Evolutionary conservation across 257 asterid genomes (phyloP).

Genomic region (Perilla frutescens): DNA sequence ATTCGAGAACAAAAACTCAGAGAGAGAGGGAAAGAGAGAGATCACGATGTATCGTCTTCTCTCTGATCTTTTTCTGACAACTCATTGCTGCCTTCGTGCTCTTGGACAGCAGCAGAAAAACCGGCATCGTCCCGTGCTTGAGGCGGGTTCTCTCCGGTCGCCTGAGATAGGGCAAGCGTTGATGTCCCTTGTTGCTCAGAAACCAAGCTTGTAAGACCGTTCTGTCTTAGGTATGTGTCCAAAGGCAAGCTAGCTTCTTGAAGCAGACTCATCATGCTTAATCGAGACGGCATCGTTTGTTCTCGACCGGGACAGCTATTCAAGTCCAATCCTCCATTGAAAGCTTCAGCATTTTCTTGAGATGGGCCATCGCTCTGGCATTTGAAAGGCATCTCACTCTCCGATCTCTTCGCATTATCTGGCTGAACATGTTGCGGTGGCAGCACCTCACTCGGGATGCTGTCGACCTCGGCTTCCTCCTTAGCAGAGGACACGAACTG

Average conservation of each 20-base stretch:
- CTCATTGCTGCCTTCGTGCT: constrained; percentile 50
- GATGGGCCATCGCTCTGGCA: constrained; percentile 46
- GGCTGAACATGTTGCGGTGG: constrained; percentile 32
- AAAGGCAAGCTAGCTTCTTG: constrained; percentile 88
- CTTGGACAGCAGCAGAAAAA: constrained; percentile 43
- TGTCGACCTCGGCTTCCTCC: constrained; percentile 76
- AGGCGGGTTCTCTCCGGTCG: constrained; percentile 43
- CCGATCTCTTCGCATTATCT: constrained; percentile 47
- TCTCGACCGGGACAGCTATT: constrained; percentile 69
- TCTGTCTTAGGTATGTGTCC: constrained; percentile 78
- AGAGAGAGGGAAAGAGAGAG: not conserved
- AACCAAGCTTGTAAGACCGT: constrained; percentile 83
- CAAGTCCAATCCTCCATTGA: constrained; percentile 65
- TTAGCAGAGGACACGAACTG: constrained; percentile 52
- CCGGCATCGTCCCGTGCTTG: constrained; percentile 45
- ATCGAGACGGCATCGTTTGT: constrained; percentile 43
- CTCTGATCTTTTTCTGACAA: constrained; percentile 42
- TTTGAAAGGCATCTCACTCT: constrained; percentile 43
- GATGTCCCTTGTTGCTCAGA: constrained; percentile 58
- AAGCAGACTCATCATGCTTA: constrained; percentile 80
- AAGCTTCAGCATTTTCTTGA: constrained; percentile 51
- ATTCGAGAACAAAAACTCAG: constrained; percentile 7
- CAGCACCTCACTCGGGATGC: constrained; percentile 43
- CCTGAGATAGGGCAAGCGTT: constrained; percentile 37
- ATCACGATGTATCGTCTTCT: constrained; percentile 43